phyloP scores from a whole-genome alignment of 305 asterid genomes.

The Solanum hybrid region DNA sequence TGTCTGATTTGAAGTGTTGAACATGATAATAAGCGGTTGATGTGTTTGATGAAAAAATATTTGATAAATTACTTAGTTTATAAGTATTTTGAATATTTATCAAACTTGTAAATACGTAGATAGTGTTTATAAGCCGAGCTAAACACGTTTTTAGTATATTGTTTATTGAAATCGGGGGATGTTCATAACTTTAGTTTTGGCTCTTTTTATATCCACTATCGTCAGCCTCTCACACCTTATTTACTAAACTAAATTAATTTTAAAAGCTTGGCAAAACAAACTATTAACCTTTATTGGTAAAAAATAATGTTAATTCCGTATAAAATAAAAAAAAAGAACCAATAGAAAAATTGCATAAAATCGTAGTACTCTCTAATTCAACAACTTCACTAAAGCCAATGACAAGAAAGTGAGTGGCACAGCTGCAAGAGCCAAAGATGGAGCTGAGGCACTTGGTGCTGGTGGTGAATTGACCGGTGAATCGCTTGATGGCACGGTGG shows the following conservation, averaged over 20 bases:
- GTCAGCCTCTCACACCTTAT: neutral
- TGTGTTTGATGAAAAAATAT: neutral
- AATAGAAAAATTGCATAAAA: too few species aligned
- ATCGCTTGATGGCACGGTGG: slow-evolving; percentile 5
- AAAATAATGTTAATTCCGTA: too few species aligned
- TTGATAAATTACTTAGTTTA: neutral
- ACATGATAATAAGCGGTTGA: neutral
- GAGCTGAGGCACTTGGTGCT: slow-evolving; percentile 30
- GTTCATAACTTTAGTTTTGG: too few species aligned
- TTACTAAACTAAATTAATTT: neutral
- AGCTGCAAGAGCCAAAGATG: slow-evolving; percentile 28
- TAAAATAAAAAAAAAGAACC: too few species aligned
- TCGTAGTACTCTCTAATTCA: slow-evolving; percentile 7
- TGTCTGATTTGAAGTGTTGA: neutral
- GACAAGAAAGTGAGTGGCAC: slow-evolving; percentile 47
- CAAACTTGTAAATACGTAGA: too few species aligned
- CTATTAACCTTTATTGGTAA: neutral
- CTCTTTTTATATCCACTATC: neutral
- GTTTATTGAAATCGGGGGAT: too few species aligned
- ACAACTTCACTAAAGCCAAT: slow-evolving; percentile 36
- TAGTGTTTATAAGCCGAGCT: too few species aligned
- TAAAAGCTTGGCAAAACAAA: neutral
- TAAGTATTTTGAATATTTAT: too few species aligned
- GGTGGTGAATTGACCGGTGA: slow-evolving; percentile 21
- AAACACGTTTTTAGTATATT: too few species aligned